These are phyloP conservation scores for Pilobolus umbonatus DNA, from an alignment of 192 early-diverging fungal genomes.

Conservation along the genomic window DNA sequence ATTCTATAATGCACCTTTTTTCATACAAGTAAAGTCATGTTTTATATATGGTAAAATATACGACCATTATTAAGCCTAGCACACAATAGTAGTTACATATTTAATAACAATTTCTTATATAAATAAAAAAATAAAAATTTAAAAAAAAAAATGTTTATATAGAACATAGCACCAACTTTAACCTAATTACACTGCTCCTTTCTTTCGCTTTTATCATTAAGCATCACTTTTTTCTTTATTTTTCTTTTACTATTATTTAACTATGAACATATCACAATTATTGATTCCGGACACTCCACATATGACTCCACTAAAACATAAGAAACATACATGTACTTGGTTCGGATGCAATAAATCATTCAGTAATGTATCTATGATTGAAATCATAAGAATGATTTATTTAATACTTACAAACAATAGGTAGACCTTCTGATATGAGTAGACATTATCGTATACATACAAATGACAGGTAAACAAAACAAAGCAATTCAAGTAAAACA, in stretches of 20 bases:
- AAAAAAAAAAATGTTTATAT: too few relatives aligned
- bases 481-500: not conserved
- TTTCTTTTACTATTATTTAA: not conserved
- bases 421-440: conserved; percentile 61
- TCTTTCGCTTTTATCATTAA: not conserved
- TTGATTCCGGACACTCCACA: not conserved
- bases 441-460: conserved; percentile 76
- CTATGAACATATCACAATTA: not conserved
- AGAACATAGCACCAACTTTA: too few relatives aligned
- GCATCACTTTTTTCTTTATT: not conserved
- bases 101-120: too few relatives aligned
- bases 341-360: conserved; percentile 64
- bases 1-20: not conserved
- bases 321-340: conserved; percentile 49
- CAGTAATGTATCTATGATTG: too few relatives aligned
- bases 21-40: not conserved
- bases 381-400: too few relatives aligned
- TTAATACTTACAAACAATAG: conserved; percentile 23
- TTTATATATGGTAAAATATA: not conserved
- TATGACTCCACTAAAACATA: not conserved
- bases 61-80: too few relatives aligned
- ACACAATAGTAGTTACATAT: too few relatives aligned
- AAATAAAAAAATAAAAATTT: too few relatives aligned
- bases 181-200: too few relatives aligned
- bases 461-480: conserved; percentile 52